These are phyloP conservation scores for Mycosarcoma mackinlayi DNA, from an alignment of 1,284 basidiomycete genomes.

Conservation along the genomic window DNA sequence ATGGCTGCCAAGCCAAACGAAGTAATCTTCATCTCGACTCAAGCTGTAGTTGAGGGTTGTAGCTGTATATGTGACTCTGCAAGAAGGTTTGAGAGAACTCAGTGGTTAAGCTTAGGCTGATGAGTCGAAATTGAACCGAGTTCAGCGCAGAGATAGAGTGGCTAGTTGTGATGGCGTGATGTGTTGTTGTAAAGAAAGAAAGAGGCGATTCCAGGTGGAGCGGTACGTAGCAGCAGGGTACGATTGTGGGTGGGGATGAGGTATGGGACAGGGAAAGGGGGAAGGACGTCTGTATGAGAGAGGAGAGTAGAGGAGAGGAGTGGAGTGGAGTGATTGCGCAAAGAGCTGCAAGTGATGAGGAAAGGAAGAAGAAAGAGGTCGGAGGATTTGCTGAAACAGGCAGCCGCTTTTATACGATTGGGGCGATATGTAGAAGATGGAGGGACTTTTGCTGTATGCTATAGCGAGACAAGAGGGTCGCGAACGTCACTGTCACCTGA, in stretches of 20 bases:
- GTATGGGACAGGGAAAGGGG: conserved; percentile 3
- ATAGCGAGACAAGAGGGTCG: too few relatives aligned
- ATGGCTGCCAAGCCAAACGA: conserved; percentile 46
- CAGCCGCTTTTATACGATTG: conserved; percentile 25
- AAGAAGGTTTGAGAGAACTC: background rate
- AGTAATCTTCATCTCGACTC: conserved; percentile 42
- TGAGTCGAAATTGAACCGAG: too few relatives aligned
- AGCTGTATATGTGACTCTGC: background rate
- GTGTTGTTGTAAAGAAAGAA: conserved; percentile 1
- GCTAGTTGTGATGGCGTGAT: background rate
- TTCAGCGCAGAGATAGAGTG: background rate
- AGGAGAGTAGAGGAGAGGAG: conserved; percentile 13
- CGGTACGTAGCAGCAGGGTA: background rate
- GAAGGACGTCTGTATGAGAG: conserved; percentile 7
- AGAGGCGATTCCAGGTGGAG: background rate
- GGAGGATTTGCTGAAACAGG: conserved; percentile 16
- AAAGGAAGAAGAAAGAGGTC: conserved; percentile 14
- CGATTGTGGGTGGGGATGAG: conserved; percentile 1
- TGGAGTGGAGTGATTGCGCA: conserved; percentile 23
- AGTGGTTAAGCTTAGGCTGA: too few relatives aligned
- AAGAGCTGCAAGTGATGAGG: conserved; percentile 42
- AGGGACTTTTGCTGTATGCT: background rate
- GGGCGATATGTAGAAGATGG: conserved; percentile 3
- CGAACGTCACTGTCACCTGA: background rate
- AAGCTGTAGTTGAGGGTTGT: too few relatives aligned